Base-by-base conservation (phyloP, 2,329 filamentous ascomycete genomes). In the Alternaria rosae region DNA sequence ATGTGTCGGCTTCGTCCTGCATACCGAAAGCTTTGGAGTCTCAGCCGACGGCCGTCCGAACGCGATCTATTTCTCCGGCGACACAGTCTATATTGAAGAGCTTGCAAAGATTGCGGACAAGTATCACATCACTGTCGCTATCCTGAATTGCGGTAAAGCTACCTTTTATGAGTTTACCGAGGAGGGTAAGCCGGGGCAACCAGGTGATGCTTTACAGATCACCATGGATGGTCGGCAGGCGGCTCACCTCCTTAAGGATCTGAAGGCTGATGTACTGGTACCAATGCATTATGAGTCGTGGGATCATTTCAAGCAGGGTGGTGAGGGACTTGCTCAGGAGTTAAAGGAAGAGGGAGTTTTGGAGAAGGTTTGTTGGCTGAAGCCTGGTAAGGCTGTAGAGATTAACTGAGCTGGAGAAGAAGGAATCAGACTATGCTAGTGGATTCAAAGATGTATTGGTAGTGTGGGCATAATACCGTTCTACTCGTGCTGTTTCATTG, bases 51-150 rank as follows among this genome's bases (percentile, higher is more conserved):
- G 80, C 0, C 66, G 65, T 0, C 83, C 81, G 0, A 85, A 85
- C 57, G 83, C 78, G 3, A 78, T 85, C 8, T 86, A 81, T 62
- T 83, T 85, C 68, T 80, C 83, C 0, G 83, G 84, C 1, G 84
- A 85, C 59, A 86, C 83, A 0, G 78, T 85, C 5, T 84, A 85
- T 57, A 68, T 83, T 0, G 72, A 79, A 2, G 82, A 84, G 64
- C 58, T 67, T 6, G 54, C 54, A 1, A 28, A 61, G 32, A 61
- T 64, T 1, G 28, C 42, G 7, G 45, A 59, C 1, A 61, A 21
- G 17, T 60, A 57, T 26, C 61, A 55, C 25, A 21, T 55, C 10
- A 6, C 28, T 8, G 43, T 35, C 43, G 41, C 54, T 1, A 13
- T 54, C 10, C 42, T 54, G 51, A 54, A 54, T 8, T 32, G 28